A percentile compares a stretch with the other conserved stretches of the same genome.
phyloP scores from a whole-genome alignment of 2,329 filamentous ascomycete species.

The Stachybotrys chartarum region DNA sequence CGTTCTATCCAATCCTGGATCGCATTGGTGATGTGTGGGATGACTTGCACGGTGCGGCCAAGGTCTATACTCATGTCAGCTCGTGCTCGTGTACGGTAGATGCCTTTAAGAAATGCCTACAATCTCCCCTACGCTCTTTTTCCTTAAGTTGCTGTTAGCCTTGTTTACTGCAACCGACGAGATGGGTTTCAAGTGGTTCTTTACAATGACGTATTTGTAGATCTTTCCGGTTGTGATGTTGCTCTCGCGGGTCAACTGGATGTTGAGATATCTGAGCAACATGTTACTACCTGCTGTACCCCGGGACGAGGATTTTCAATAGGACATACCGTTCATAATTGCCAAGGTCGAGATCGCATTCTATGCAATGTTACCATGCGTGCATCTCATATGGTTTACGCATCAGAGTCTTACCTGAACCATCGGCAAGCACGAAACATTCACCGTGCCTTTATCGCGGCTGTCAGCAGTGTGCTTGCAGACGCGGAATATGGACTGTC shows the following conservation, averaged over 20 bases:
- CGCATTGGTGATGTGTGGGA: conserved; percentile 85
- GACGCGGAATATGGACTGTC: neutral
- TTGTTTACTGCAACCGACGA: neutral
- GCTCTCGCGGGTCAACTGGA: conserved; percentile 74
- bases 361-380: conserved; percentile 10
- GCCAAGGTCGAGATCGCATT: conserved; percentile 42
- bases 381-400: neutral
- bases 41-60: conserved; percentile 63
- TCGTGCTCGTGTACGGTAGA: neutral
- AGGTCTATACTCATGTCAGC: neutral
- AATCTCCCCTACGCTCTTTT: conserved; percentile 60
- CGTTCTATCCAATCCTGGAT: conserved; percentile 91
- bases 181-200: conserved; percentile 11
- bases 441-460: conserved; percentile 61
- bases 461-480: neutral
- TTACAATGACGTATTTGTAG: conserved; percentile 78
- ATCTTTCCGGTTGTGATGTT: conserved; percentile 98
- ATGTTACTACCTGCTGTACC: neutral
- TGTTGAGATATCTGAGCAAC: conserved; percentile 56
- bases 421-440: conserved; percentile 78
- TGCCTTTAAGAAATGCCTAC: conserved; percentile 24
- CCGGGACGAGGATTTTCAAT: neutral
- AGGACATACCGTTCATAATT: conserved; percentile 38
- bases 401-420: conserved; percentile 41
- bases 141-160: conserved; percentile 29